Conservation (phyloP, 129 eudicot genomes). For the Flaveria robusta region DNA sequence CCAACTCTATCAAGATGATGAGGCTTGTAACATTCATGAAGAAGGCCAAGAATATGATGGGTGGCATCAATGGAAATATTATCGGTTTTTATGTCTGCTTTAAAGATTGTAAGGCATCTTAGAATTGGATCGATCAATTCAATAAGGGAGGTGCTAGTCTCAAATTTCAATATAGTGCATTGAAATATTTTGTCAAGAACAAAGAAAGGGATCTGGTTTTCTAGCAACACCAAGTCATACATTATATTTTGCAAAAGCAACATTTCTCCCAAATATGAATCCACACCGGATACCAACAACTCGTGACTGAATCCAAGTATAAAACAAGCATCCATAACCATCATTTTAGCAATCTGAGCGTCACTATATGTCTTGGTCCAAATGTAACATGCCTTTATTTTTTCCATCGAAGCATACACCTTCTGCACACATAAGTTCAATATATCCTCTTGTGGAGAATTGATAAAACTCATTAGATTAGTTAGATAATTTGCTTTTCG, state of each 20-base stretch:
- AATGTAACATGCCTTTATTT: background rate
- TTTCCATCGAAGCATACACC: background rate
- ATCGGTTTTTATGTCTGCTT: background rate
- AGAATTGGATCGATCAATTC: background rate
- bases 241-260: background rate
- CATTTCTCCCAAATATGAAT: background rate
- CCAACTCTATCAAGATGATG: background rate
- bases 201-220: conserved; percentile 22
- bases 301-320: too few relatives aligned
- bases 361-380: background rate
- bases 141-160: background rate
- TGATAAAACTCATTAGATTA: background rate
- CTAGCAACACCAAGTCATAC: conserved; percentile 10
- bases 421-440: background rate
- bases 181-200: conserved; percentile 4
- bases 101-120: background rate
- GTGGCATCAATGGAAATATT: background rate
- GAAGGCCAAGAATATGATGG: conserved; percentile 15
- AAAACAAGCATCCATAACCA: background rate
- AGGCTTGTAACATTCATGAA: background rate
- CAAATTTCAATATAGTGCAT: background rate
- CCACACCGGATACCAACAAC: too few relatives aligned
- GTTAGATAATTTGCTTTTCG: background rate
- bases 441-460: background rate
- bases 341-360: background rate